phyloP scores from a whole-genome alignment of 73 alveolate genomes.

The Tetrahymena borealis region DNA sequence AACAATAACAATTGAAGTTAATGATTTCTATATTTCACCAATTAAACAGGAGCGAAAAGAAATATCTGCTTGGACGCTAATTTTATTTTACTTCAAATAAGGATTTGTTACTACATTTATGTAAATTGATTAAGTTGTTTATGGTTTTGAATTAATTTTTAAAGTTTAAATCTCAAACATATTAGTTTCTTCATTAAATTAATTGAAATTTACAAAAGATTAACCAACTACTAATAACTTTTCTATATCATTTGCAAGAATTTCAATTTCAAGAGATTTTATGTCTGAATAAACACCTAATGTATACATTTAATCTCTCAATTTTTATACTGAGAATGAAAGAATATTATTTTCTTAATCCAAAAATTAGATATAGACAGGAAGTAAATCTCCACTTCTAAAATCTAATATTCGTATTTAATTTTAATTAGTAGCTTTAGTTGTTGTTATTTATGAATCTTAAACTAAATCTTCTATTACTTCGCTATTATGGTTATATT shows the following conservation, averaged over 20 bases:
- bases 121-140: not conserved
- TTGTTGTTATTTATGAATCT: too few species aligned
- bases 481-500: not conserved
- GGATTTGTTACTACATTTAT: not conserved
- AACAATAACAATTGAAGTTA: not conserved
- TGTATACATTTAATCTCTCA: not conserved
- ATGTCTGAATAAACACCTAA: not conserved
- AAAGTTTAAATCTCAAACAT: not conserved
- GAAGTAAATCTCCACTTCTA: not conserved
- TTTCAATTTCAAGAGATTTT: not conserved
- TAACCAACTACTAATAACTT: not conserved
- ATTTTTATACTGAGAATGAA: not conserved
- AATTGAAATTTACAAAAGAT: not conserved
- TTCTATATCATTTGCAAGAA: not conserved
- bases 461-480: not conserved
- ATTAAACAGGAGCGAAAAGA: not conserved
- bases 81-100: not conserved
- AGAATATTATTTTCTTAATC: not conserved
- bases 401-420: not conserved
- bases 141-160: not conserved
- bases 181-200: not conserved
- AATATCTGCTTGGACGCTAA: not conserved
- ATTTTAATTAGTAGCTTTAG: not conserved
- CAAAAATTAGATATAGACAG: not conserved
- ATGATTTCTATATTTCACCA: not conserved